Evolutionary conservation across 2,329 filamentous ascomycete genomes (phyloP), one percentile per base, ranked within the genome.

Genomic region (Botrytis squamosa): DNA sequence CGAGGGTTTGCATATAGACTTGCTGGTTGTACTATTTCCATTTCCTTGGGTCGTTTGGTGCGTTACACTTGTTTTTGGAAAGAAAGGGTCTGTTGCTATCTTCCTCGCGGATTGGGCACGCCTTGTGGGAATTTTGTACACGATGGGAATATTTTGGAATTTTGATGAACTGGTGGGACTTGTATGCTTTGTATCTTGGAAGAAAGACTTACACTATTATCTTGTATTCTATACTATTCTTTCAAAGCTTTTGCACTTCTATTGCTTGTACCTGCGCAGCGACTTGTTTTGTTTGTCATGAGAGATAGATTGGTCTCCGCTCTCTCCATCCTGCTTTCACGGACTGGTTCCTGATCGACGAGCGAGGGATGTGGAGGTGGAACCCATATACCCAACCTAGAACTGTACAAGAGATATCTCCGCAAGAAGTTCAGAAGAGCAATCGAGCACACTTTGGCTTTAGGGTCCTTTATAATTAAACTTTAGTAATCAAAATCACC

Each of bases 91-190:
- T 36, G 71, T 52, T 69, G 71, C 71, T 72, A 72, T 72, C 71
- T 44, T 72, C 71, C 71, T 72, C 71, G 64, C 71, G 71, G 71
- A 72, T 49, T 72, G 71, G 71, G 71, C 71, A 69, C 64, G 52
- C 49, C 71, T 72, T 29, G 71, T 65, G 64, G 66, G 46, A 8
- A 62, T 68, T 72, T 69, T 68, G 71, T 62, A 69, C 71, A 72
- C 71, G 71, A 72, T 67, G 52, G 64, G 57, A 44, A 57, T 57
- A 57, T 60, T 72, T 69, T 69, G 55, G 64, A 69, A 69, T 62
- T 69, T 69, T 72, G 64, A 72, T 69, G 71, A 72, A 72, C 71
- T 65, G 71, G 71, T 60, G 63, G 71, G 55, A 72, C 57, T 69
- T 72, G 71, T 72, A 72, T 72, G 64, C 64, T 72, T 72, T 69